These are phyloP conservation scores for Soucietia sequanensis DNA, from an alignment of 805 yeast genomes.

Conservation along the genomic window DNA sequence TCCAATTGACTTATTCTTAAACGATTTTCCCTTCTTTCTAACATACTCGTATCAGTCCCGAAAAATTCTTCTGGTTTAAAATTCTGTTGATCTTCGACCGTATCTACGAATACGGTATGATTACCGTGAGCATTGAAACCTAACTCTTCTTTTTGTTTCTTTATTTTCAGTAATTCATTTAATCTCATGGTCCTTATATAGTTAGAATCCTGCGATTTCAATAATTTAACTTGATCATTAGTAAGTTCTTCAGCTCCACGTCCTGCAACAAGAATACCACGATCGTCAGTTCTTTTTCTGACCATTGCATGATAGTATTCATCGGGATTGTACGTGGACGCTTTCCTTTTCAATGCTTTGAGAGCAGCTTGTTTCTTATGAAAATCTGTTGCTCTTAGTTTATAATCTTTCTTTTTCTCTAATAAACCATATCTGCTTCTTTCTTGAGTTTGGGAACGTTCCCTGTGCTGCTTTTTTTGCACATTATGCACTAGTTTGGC, in stretches of 20 bases:
- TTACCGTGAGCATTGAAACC: slow-evolving; percentile 60
- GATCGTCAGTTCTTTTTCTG: slow-evolving; percentile 58
- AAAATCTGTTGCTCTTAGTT: slow-evolving; percentile 52
- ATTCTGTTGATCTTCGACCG: slow-evolving; percentile 48
- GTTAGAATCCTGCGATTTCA: slow-evolving; percentile 89
- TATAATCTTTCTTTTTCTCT: slow-evolving; percentile 74
- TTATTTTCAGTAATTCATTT: slow-evolving; percentile 65
- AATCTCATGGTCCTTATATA: slow-evolving; percentile 77
- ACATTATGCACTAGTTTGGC: slow-evolving; percentile 82
- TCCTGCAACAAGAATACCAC: slow-evolving; percentile 67
- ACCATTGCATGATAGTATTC: slow-evolving; percentile 97
- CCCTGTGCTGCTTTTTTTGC: slow-evolving; percentile 95
- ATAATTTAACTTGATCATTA: slow-evolving; percentile 73
- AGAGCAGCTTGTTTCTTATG: slow-evolving; percentile 62
- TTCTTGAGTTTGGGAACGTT: slow-evolving; percentile 80
- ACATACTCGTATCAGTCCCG: slow-evolving; percentile 63
- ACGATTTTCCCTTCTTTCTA: slow-evolving; percentile 70
- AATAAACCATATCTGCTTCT: slow-evolving; percentile 78
- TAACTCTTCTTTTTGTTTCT: slow-evolving; percentile 49
- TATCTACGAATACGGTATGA: slow-evolving; percentile 85
- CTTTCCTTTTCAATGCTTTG: slow-evolving; percentile 72
- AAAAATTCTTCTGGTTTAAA: slow-evolving; percentile 69
- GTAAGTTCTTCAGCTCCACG: slow-evolving; percentile 61
- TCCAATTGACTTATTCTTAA: slow-evolving; percentile 60
- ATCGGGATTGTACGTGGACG: slow-evolving; percentile 79